A percentile compares a stretch with the other conserved stretches of the same genome.
Conservation (phyloP, 257 asterid species). For the Nicotiana obtusifolia region DNA sequence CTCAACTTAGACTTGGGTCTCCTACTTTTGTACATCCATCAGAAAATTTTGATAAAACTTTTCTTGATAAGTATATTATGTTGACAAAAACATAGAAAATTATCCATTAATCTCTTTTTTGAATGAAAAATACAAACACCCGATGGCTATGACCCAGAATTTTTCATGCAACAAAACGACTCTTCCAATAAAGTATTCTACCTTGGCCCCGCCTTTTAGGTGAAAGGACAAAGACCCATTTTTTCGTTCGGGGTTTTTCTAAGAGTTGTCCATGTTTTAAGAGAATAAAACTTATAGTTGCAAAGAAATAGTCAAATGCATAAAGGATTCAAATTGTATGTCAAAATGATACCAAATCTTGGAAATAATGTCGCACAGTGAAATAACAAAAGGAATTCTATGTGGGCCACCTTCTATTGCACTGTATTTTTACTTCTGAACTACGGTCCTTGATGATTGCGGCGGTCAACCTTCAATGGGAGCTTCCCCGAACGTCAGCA, state of each 20-base stretch:
- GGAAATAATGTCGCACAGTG: neutral
- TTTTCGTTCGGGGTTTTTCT: neutral
- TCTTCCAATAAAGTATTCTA: neutral
- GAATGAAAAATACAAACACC: neutral
- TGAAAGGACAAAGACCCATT: neutral
- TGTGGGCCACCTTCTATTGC: neutral
- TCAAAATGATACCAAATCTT: neutral
- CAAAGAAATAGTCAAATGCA: neutral
- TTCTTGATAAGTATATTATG: neutral
- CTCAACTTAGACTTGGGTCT: neutral
- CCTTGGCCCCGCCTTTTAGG: neutral
- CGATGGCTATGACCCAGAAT: neutral
- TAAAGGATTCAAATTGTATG: neutral
- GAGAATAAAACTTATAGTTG: neutral
- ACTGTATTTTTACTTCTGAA: neutral
- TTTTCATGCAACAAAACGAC: neutral
- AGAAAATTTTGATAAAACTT: neutral
- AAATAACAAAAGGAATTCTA: neutral
- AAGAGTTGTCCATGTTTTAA: neutral
- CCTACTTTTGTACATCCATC: neutral
- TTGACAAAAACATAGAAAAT: neutral
- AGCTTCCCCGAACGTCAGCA: neutral
- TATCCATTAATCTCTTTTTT: neutral
- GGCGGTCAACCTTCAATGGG: neutral
- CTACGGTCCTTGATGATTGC: neutral